Evolutionary conservation across 2,329 filamentous ascomycete genomes (phyloP).

Genomic region (Graphium sp.): DNA sequence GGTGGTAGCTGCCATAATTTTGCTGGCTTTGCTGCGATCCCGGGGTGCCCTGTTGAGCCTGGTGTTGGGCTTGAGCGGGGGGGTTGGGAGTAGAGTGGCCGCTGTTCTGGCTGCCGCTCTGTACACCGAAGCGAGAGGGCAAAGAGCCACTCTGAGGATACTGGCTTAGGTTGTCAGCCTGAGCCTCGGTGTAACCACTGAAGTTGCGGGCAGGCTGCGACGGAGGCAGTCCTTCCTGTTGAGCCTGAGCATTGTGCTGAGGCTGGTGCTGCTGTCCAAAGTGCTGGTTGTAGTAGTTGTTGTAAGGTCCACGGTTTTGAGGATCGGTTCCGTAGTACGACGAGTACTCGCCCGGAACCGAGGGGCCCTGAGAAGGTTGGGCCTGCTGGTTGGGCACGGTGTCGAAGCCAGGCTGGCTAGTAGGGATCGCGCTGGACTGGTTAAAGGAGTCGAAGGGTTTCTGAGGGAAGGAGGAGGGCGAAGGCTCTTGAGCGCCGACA

Average conservation of each 20-base stretch:
- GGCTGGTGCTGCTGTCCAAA: slow-evolving; percentile 39
- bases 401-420: slow-evolving; percentile 40
- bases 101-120: slow-evolving; percentile 61
- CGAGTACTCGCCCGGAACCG: slow-evolving; percentile 63
- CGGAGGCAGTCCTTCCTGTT: slow-evolving; percentile 52
- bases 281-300: slow-evolving; percentile 52
- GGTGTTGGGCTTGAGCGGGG: slow-evolving; percentile 23
- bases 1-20: slow-evolving; percentile 34
- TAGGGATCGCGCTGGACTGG: slow-evolving; percentile 44
- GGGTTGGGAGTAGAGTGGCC: slow-evolving; percentile 87
- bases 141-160: slow-evolving; percentile 59
- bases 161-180: slow-evolving; percentile 45
- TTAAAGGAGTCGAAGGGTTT: slow-evolving; percentile 82
- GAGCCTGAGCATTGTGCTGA: slow-evolving; percentile 40
- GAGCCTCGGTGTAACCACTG: slow-evolving; percentile 55
- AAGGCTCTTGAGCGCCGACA: slow-evolving; percentile 43
- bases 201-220: slow-evolving; percentile 54
- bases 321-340: slow-evolving; percentile 72
- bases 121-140: slow-evolving; percentile 39
- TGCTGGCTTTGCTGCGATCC: slow-evolving; percentile 26
- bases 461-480: slow-evolving; percentile 40
- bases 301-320: slow-evolving; percentile 57
- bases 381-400: slow-evolving; percentile 40
- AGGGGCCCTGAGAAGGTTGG: slow-evolving; percentile 39
- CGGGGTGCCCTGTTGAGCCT: slow-evolving; percentile 24